A percentile compares a stretch with the other conserved stretches of the same genome.
Conservation (phyloP, 1,284 basidiomycete genomes). For the Trichosporon ovoides region DNA sequence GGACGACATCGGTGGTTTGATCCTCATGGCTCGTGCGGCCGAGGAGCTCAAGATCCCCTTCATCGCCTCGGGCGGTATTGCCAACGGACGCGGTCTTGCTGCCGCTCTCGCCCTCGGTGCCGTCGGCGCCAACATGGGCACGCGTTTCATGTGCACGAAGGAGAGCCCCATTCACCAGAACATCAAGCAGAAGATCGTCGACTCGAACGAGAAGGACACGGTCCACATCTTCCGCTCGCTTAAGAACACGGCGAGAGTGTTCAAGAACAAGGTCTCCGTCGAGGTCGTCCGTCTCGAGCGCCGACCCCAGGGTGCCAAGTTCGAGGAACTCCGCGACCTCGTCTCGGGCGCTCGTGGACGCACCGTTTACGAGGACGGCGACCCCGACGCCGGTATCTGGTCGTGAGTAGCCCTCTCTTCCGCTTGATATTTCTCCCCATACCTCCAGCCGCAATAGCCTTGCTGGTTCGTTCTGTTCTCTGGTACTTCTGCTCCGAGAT, state of each 20-base stretch:
- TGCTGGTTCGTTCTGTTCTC: no score
- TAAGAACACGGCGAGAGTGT: constrained; percentile 81
- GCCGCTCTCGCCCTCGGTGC: constrained; percentile 79
- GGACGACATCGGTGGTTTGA: constrained; percentile 83
- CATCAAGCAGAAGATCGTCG: constrained; percentile 85
- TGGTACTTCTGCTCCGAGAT: no score
- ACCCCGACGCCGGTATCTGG: constrained; percentile 85
- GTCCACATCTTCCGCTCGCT: constrained; percentile 86
- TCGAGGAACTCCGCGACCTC: constrained; percentile 75
- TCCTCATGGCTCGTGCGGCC: constrained; percentile 81
- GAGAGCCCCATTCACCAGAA: constrained; percentile 79
- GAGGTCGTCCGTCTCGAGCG: constrained; percentile 79
- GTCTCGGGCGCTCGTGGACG: constrained; percentile 68
- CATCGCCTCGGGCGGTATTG: constrained; percentile 83
- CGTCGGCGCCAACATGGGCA: constrained; percentile 74
- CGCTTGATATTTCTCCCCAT: no score
- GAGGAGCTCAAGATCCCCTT: constrained; percentile 79
- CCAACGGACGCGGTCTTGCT: constrained; percentile 74
- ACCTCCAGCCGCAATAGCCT: no score
- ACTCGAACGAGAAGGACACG: constrained; percentile 69
- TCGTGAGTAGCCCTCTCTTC: no score
- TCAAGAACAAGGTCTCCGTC: constrained; percentile 53
- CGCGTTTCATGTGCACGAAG: constrained; percentile 46
- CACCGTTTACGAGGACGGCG: constrained; percentile 76
- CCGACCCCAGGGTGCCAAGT: constrained; percentile 76